Evolutionary conservation across 495 filamentous ascomycete species (phyloP).

Genomic region (Usnea hakonensis): DNA sequence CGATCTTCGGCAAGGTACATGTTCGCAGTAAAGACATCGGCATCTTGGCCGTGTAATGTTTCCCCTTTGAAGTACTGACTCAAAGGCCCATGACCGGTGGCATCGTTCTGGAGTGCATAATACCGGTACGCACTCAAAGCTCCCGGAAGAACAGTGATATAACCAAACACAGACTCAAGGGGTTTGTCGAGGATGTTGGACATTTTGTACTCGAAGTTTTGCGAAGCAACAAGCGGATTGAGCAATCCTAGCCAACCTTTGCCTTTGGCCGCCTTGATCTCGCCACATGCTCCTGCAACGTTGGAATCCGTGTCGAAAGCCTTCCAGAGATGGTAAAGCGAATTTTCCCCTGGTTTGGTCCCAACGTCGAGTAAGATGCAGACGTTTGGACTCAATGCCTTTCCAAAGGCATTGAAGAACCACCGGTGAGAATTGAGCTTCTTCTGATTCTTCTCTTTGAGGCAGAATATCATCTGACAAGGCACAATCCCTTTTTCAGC

Average conservation of each 20-base stretch:
- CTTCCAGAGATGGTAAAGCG: slow-evolving; percentile 98
- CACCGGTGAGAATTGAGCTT: slow-evolving; percentile 98
- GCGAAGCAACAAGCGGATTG: slow-evolving; percentile 90
- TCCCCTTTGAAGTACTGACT: slow-evolving; percentile 99
- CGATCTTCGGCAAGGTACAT: slow-evolving; percentile 99
- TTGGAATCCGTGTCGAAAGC: slow-evolving; percentile 96
- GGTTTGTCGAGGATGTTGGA: slow-evolving; percentile 98
- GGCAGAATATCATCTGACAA: slow-evolving; percentile 95
- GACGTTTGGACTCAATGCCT: slow-evolving; percentile 86
- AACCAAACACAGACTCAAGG: slow-evolving; percentile 92
- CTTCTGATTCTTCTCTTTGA: slow-evolving; percentile 97
- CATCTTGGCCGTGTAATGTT: slow-evolving; percentile 90
- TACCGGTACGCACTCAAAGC: slow-evolving; percentile 93
- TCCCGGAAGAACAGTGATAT: slow-evolving; percentile 93
- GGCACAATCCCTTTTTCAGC: slow-evolving; percentile 99
- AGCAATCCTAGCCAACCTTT: slow-evolving; percentile 73
- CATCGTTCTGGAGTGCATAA: slow-evolving; percentile 94
- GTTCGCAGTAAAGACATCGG: slow-evolving; percentile 97
- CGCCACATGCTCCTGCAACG: slow-evolving; percentile 91
- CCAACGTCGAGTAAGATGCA: slow-evolving; percentile 96
- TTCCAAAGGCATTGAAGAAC: slow-evolving; percentile 99
- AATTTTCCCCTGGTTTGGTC: slow-evolving; percentile 75
- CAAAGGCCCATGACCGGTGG: slow-evolving; percentile 87
- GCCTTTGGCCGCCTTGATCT: slow-evolving; percentile 94
- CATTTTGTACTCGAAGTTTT: slow-evolving; percentile 99